Percentiles rank a stretch among this genome's conserved stretches.
phyloP scores from a whole-genome alignment of 176 grass and related monocot genomes.

The Ensete glaucum region DNA sequence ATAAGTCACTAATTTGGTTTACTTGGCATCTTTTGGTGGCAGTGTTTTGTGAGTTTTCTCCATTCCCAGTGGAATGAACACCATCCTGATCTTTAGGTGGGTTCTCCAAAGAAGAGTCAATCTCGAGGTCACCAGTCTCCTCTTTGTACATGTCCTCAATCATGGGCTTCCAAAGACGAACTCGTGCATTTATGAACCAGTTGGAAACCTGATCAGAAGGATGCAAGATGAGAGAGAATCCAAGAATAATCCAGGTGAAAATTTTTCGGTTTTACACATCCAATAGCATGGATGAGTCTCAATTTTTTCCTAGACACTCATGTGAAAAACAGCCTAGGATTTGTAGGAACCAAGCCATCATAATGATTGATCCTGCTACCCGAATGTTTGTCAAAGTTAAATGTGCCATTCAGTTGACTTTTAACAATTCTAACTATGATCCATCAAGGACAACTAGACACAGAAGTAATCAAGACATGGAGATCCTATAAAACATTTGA shows the following conservation, averaged over 20 bases:
- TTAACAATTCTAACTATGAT: too few species aligned
- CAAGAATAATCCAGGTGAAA: background rate
- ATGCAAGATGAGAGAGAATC: too few species aligned
- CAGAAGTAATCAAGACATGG: too few species aligned
- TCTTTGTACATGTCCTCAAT: background rate
- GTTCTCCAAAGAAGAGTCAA: background rate
- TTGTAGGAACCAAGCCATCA: background rate
- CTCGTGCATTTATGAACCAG: conserved; percentile 8
- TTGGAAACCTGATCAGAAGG: background rate
- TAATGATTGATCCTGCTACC: background rate
- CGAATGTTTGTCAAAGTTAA: background rate
- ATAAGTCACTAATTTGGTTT: background rate
- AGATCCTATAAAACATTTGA: too few species aligned
- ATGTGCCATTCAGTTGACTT: too few species aligned
- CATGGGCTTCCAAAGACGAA: conserved; percentile 7
- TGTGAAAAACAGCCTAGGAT: background rate
- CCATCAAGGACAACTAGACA: too few species aligned
- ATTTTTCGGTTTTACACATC: too few species aligned
- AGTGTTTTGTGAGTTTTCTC: background rate
- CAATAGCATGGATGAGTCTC: too few species aligned
- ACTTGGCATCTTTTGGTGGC: background rate
- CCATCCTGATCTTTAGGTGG: background rate
- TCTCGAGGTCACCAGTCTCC: background rate
- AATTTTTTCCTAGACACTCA: background rate
- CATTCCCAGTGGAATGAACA: background rate